Base-by-base conservation (phyloP, 1,284 basidiomycete genomes). In the Microbotryum silenes-acaulis region DNA sequence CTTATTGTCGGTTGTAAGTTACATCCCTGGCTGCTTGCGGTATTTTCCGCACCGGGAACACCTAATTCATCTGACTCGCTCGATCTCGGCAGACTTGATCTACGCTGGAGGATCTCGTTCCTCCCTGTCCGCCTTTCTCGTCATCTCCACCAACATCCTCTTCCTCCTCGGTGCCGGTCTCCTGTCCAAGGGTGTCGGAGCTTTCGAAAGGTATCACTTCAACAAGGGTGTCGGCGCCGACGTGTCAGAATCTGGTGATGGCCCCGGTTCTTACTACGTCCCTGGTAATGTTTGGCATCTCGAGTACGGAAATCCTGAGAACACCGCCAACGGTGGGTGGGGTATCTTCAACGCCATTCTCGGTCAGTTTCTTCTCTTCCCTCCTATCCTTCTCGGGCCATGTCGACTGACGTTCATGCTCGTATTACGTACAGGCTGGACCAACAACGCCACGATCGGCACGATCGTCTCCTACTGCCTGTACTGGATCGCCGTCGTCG, bases 121-220 rank as follows among this genome's bases (percentile, higher is more conserved):
- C 2, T n/a, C 85, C 0, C 76, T 91, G 47, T 83, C 83, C 56
- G 78, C 89, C 70, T 93, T 93, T 84, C 80, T 94, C 56, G 77
- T 94, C 73, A 79, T 83, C 63, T 94, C 92, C 80, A 93, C 92
- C 58, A 88, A 88, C 79, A 78, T 96, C 71, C 78, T 96, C 56
- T 82, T 94, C 68, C 84, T 96, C 72, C 91, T 96, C 75, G 91
- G 92, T 47, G 86, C 91, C 0, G 92, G 91, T 20, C 82, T 96
- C 50, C 89, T 91, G 76, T 85, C 84, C 64, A 85, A 82, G 73
- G 78, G 85, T 5, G 79, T 88, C 20, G 83, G 84, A 66, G 78
- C 81, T 54, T 89, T 91, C 77, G 77, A 93, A 74, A 76, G 79
- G 68, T 79, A 91, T 74, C 78, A 77, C 21, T 92, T 84, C 77